phyloP scores from a whole-genome alignment of 1,284 basidiomycete genomes.

The Ganoderma sinense region DNA sequence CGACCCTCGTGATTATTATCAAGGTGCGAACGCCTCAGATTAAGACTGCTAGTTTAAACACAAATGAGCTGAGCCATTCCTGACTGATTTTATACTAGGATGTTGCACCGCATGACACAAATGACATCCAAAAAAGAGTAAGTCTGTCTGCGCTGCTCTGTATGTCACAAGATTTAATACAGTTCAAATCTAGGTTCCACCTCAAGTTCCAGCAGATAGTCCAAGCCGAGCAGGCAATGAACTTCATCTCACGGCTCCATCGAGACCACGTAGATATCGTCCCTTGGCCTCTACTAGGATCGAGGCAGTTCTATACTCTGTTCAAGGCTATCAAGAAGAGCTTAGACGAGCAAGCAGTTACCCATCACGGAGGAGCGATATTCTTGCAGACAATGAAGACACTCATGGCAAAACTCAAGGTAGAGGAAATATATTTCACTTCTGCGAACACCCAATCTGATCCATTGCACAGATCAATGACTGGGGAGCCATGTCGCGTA shows the following conservation, averaged over 20 bases:
- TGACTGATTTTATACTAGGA: conserved; percentile 50
- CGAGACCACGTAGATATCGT: conserved; percentile 62
- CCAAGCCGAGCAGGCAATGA: conserved; percentile 63
- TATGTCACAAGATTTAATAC: neutral
- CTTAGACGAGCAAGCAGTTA: conserved; percentile 55
- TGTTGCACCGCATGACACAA: conserved; percentile 63
- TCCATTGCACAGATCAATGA: conserved; percentile 57
- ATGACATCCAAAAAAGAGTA: conserved; percentile 66
- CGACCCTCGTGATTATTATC: conserved; percentile 67
- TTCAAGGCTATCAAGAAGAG: conserved; percentile 55
- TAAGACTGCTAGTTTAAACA: neutral
- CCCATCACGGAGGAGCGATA: conserved; percentile 57
- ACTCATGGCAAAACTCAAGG: conserved; percentile 73
- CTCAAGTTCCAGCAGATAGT: conserved; percentile 65
- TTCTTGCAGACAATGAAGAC: conserved; percentile 68
- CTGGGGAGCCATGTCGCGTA: conserved; percentile 69
- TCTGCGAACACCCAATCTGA: neutral
- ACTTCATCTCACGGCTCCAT: conserved; percentile 66
- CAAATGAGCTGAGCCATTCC: neutral
- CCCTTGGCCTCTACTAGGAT: conserved; percentile 73
- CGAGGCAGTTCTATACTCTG: conserved; percentile 61
- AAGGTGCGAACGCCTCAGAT: conserved; percentile 47
- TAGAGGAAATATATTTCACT: conserved; percentile 25
- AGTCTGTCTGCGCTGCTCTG: conserved; percentile 21
- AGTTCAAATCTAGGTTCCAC: conserved; percentile 48